Percentiles rank a stretch among this genome's conserved stretches.
Evolutionary conservation across 1,139 yeast genomes (phyloP).

Genomic region (Taiozyma onychis): DNA sequence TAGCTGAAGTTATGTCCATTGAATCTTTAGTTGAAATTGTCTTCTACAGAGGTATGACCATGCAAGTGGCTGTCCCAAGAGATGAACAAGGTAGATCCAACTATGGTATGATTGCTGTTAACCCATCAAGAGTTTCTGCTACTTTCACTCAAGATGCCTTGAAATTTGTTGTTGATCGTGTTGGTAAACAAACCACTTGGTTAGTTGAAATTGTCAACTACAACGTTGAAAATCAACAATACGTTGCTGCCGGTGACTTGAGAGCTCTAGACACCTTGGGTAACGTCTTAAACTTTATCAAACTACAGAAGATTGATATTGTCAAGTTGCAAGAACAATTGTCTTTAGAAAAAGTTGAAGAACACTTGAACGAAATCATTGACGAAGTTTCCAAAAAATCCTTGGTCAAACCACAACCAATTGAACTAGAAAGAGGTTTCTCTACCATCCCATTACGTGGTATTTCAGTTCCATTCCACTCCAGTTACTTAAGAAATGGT

Average conservation of each 20-base stretch:
- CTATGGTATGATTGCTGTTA: conserved; percentile 98
- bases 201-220: conserved; percentile 95
- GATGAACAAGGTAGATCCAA: conserved; percentile 93
- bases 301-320: conserved; percentile 90
- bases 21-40: conserved; percentile 97
- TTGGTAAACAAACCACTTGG: conserved; percentile 81
- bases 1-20: conserved; percentile 98
- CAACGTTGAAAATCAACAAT: conserved; percentile 97
- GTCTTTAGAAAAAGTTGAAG: conserved; percentile 82
- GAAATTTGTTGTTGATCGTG: conserved; percentile 90
- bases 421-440: conserved; percentile 94
- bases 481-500: conserved; percentile 94
- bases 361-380: conserved; percentile 81
- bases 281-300: conserved; percentile 87
- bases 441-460: conserved; percentile 98
- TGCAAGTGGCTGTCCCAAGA: conserved; percentile 99
- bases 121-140: conserved; percentile 87
- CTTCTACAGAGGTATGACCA: conserved; percentile 99
- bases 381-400: conserved; percentile 80
- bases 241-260: conserved; percentile 97
- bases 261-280: conserved; percentile 91
- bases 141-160: conserved; percentile 92
- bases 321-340: conserved; percentile 78
- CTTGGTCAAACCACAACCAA: conserved; percentile 87
- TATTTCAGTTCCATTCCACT: conserved; percentile 98